Evolutionary conservation across 2,329 filamentous ascomycete species (phyloP).

Genomic region (Bipolaris oryzae): DNA sequence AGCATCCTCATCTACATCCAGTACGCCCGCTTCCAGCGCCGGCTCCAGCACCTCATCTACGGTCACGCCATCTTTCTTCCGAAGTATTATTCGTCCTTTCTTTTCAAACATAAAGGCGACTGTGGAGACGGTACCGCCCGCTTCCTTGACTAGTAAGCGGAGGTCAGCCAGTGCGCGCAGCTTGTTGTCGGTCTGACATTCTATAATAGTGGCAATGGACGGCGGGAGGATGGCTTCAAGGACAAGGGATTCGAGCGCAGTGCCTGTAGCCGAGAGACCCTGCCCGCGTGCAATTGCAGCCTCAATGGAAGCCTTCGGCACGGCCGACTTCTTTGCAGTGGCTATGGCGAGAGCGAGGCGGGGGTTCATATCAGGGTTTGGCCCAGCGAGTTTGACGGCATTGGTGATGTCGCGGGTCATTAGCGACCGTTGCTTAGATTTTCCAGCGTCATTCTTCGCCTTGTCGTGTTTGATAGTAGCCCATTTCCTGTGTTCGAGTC

Average conservation of each 20-base stretch:
- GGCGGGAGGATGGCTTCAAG: conserved; percentile 82
- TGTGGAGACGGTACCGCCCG: conserved; percentile 71
- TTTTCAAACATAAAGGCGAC: conserved; percentile 86
- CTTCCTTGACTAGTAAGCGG: conserved; percentile 71
- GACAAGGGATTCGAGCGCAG: conserved; percentile 74
- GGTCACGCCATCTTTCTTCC: conserved; percentile 61
- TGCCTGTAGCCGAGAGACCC: conserved; percentile 76
- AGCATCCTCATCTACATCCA: conserved; percentile 71
- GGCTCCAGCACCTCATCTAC: conserved; percentile 77
- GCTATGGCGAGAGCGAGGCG: conserved; percentile 74
- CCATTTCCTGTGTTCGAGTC: conserved; percentile 71
- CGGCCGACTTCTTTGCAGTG: conserved; percentile 81
- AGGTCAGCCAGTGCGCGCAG: conserved; percentile 75
- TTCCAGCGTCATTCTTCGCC: conserved; percentile 80
- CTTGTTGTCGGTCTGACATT: conserved; percentile 85
- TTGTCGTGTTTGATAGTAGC: conserved; percentile 97
- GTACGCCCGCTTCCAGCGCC: conserved; percentile 82
- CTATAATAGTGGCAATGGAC: conserved; percentile 76
- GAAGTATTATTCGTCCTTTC: conserved; percentile 75
- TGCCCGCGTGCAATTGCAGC: conserved; percentile 86
- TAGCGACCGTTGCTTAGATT: conserved; percentile 70
- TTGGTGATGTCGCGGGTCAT: conserved; percentile 76
- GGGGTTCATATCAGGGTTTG: conserved; percentile 75
- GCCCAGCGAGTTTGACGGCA: conserved; percentile 76
- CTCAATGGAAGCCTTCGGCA: conserved; percentile 86